Evolutionary conservation across 805 yeast genomes (phyloP), one percentile per base, ranked within the genome.

Genomic region (Ogataea paradorogensis): DNA sequence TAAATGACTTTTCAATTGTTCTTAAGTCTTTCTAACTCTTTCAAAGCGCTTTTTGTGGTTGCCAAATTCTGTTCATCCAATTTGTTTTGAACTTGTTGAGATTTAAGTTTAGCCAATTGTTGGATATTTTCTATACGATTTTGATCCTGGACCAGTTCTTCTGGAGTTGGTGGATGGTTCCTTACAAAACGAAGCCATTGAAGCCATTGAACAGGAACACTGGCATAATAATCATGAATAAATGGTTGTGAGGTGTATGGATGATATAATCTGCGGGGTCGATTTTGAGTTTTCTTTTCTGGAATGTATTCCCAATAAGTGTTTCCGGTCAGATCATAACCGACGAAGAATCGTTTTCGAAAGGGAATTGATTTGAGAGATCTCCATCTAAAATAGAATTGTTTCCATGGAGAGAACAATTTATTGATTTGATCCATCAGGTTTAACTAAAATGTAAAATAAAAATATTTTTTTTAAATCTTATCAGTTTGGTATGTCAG

Each of bases 241-340:
- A 73, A 74, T 4, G 68, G 56, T 40, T 69, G 67, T 30, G 69
- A 66, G 27, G 64, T 60, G 28, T 62, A 57, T 9, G 87, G 85
- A 41, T 81, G 79, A 39, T 81, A 71, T 38, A 82, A 76, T 31
- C 95, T 61, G 34, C 95, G 65, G 43, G 81, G 68, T 42, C 80
- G 60, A 18, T 61, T 65, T 11, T 41, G 35, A 10, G 21, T 15
- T 9, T 57, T 55, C 51, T 73, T 70, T 44, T 76, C 79, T 18
- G 74, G 65, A 36, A 71, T 69, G 60, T 82, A 80, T 58, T 86
- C 95, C 95, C 95, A 86, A 63, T 82, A 86, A 2, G 91, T 79
- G 58, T 86, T 86, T 2, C 93, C 95, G 27, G 78, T 79, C n/a
- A 87, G 67, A 55, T 86, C 95, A 55, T 84, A 85, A 2, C 88